Percentiles rank a stretch among this genome's conserved stretches.
These are phyloP conservation scores for Microdochium bolleyi DNA, from an alignment of 2,329 filamentous ascomycete genomes.

Conservation along the genomic window DNA sequence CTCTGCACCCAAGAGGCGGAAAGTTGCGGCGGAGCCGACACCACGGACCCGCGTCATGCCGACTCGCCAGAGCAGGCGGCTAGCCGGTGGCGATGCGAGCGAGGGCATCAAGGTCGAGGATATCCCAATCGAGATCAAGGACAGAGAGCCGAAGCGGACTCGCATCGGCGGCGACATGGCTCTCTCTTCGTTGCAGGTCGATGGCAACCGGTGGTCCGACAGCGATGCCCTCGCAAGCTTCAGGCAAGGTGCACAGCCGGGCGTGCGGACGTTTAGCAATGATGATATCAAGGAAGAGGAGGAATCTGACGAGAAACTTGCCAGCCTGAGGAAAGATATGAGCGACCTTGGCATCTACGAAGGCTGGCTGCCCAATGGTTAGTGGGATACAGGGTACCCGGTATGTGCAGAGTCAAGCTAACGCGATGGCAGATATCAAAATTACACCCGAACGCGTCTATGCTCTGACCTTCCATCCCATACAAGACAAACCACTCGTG, in stretches of 20 bases:
- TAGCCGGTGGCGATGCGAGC: conserved; percentile 44
- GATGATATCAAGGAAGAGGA: conserved; percentile 77
- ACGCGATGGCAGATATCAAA: conserved; percentile 61
- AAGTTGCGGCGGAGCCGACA: conserved; percentile 30
- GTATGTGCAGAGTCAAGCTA: background rate
- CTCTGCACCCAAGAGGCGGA: conserved; percentile 27
- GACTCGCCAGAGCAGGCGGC: conserved; percentile 49
- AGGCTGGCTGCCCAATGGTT: conserved; percentile 72
- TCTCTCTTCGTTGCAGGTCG: conserved; percentile 70
- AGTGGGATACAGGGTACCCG: conserved; percentile 13
- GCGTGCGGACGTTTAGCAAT: conserved; percentile 78
- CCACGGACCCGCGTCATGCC: conserved; percentile 39
- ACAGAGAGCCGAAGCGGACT: conserved; percentile 46
- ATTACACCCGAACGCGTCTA: conserved; percentile 85
- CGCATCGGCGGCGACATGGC: conserved; percentile 52
- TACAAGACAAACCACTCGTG: conserved; percentile 73
- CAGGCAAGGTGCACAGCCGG: conserved; percentile 63
- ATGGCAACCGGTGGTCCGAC: conserved; percentile 67
- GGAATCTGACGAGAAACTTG: conserved; percentile 61
- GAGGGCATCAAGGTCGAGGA: conserved; percentile 40
- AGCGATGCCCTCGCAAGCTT: conserved; percentile 58
- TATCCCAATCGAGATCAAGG: conserved; percentile 25
- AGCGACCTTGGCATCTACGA: conserved; percentile 72
- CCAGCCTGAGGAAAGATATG: conserved; percentile 68
- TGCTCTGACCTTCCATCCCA: conserved; percentile 81